Conservation (phyloP, 805 yeast genomes). For the Kuraishia hungarica region DNA sequence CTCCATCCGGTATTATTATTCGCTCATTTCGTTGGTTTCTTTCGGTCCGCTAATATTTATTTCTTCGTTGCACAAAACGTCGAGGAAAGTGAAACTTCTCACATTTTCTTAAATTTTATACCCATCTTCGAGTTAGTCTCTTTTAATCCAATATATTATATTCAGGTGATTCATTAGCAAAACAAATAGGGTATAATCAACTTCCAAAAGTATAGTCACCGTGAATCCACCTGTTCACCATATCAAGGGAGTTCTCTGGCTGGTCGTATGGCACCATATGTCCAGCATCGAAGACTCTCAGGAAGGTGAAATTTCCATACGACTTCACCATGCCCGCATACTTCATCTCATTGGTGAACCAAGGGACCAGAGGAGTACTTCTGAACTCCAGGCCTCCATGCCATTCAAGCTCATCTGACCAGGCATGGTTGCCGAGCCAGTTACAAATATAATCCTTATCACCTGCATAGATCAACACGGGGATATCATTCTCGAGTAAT, state of each 20-base stretch:
- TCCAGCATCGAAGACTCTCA: slow-evolving; percentile 84
- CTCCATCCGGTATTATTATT: too few species aligned
- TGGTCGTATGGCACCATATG: slow-evolving; percentile 95
- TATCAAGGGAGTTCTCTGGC: slow-evolving; percentile 66
- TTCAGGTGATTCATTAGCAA: too few species aligned
- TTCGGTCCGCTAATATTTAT: neutral
- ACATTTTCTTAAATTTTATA: neutral
- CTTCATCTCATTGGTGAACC: slow-evolving; percentile 18
- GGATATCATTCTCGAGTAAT: slow-evolving; percentile 57
- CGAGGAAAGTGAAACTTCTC: neutral
- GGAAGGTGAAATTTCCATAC: slow-evolving; percentile 64
- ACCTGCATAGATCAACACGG: slow-evolving; percentile 88
- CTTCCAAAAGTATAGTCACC: slow-evolving; percentile 44
- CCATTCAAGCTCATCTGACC: slow-evolving; percentile 70
- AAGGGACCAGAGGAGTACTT: slow-evolving; percentile 29
- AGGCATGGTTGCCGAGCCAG: slow-evolving; percentile 85
- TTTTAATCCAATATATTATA: neutral
- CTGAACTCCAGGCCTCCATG: slow-evolving; percentile 40
- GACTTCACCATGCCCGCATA: slow-evolving; percentile 30
- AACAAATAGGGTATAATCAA: neutral
- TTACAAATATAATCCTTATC: slow-evolving; percentile 90
- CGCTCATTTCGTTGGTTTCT: neutral
- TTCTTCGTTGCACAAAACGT: neutral
- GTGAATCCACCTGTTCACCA: slow-evolving; percentile 79
- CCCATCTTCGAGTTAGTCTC: neutral